phyloP scores from a whole-genome alignment of 805 yeast species.

The Blastobotrys peoriensis region DNA sequence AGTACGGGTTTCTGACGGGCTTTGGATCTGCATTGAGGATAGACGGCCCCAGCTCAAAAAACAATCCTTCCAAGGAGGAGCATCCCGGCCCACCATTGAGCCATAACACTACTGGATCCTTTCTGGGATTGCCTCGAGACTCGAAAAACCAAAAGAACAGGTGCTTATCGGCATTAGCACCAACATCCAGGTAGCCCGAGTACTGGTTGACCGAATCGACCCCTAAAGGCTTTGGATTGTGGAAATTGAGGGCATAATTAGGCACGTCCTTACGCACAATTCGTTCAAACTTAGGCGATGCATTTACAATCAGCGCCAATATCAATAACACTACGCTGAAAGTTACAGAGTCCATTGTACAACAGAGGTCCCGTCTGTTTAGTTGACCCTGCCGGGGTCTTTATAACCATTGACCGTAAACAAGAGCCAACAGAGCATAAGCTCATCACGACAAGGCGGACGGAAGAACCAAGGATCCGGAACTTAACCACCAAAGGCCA shows the following conservation, averaged over 20 bases:
- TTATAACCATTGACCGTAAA: too few species aligned
- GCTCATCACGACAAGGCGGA: too few species aligned
- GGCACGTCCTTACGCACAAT: neutral
- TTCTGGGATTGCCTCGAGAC: constrained; percentile 78
- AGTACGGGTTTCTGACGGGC: constrained; percentile 72
- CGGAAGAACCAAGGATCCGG: too few species aligned
- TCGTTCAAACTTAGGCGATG: neutral
- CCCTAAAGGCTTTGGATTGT: constrained; percentile 33
- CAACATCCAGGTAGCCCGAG: constrained; percentile 66
- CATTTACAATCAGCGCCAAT: neutral
- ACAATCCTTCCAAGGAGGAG: constrained; percentile 81
- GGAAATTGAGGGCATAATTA: neutral
- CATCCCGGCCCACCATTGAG: constrained; percentile 97
- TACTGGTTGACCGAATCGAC: constrained; percentile 66
- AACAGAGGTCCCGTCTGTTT: too few species aligned
- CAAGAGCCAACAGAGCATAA: too few species aligned
- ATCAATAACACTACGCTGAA: neutral
- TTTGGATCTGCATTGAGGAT: constrained; percentile 56
- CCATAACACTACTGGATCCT: constrained; percentile 87
- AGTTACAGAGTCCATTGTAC: too few species aligned
- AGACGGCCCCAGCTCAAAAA: constrained; percentile 90
- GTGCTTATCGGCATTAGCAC: constrained; percentile 62
- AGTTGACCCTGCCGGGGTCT: too few species aligned
- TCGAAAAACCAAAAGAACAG: constrained; percentile 93
- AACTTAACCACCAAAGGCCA: too few species aligned